Evolutionary conservation across 169 alveolate species (phyloP).

Genomic region (Eimeria sp.): DNA sequence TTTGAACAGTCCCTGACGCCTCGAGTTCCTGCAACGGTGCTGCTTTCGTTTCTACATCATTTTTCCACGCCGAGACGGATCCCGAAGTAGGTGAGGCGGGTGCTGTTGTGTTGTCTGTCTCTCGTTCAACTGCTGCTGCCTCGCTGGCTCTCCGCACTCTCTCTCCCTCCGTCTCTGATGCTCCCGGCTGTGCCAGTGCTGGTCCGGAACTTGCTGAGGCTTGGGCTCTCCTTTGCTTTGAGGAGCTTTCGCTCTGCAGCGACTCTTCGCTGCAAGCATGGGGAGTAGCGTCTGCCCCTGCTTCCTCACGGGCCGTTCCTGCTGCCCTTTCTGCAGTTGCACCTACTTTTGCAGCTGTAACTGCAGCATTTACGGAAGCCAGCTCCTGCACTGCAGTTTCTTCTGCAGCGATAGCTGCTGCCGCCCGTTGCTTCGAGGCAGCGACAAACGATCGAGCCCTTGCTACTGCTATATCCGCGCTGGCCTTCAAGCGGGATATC

Average conservation of each 20-base stretch:
- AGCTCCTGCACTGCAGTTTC: conserved; percentile 40
- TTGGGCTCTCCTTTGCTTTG: not conserved
- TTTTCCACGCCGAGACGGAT: not conserved
- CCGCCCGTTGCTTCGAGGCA: conserved; percentile 24
- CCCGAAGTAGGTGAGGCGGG: not conserved
- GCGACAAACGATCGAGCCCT: conserved; percentile 40
- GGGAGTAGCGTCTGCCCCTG: not conserved
- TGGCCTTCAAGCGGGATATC: not conserved
- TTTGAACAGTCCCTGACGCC: not conserved
- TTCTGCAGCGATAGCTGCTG: conserved; percentile 45
- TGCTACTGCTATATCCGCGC: not conserved
- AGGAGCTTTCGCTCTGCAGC: conserved; percentile 6
- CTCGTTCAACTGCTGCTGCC: not conserved
- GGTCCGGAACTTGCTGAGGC: not conserved
- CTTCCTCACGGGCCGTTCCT: not conserved
- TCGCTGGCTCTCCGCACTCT: too few species aligned
- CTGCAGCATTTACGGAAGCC: conserved; percentile 36
- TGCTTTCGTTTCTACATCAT: not conserved
- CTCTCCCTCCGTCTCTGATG: not conserved
- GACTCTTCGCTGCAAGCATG: not conserved
- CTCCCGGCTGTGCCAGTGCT: not conserved
- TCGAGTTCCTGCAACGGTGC: not conserved
- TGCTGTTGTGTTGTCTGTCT: not conserved
- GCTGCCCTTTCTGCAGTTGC: not conserved
- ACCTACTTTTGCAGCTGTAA: not conserved